phyloP scores from a whole-genome alignment of 2,329 filamentous ascomycete genomes.

The Sporothrix euskadiensis region DNA sequence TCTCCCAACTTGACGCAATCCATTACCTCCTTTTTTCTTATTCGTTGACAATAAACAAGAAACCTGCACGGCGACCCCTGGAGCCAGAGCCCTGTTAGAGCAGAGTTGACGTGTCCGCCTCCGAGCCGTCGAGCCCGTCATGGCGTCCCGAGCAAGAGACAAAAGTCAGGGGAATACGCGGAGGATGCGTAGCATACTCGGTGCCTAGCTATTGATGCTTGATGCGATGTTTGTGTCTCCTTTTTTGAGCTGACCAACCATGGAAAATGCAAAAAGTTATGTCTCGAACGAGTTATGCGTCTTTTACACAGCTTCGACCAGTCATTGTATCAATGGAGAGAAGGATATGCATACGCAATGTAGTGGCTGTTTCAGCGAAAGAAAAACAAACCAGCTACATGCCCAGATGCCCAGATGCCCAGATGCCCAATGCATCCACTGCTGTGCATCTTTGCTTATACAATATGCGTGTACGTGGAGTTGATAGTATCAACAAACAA shows the following conservation, averaged over 20 bases:
- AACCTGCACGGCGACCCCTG: background rate
- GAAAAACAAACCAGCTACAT: background rate
- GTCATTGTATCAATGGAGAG: background rate
- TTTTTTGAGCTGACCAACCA: background rate
- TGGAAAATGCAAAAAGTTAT: background rate
- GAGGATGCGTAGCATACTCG: background rate
- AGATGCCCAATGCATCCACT: slow-evolving; percentile 7
- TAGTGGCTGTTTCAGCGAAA: background rate
- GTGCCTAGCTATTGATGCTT: background rate
- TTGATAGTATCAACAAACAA: background rate
- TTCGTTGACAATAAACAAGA: background rate
- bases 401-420: slow-evolving; percentile 4
- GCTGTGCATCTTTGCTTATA: slow-evolving; percentile 12
- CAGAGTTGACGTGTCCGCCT: slow-evolving; percentile 26
- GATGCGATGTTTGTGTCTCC: background rate
- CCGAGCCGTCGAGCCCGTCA: slow-evolving; percentile 24
- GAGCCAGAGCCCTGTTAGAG: background rate
- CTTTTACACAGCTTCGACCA: background rate
- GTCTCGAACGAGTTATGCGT: slow-evolving; percentile 2
- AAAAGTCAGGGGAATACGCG: background rate
- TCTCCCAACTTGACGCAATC: too few species aligned
- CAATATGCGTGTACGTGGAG: background rate
- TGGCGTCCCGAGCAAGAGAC: background rate
- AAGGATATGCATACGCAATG: background rate
- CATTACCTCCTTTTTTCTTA: too few species aligned